phyloP scores from a whole-genome alignment of 78 protist genomes.

The Guillardia theta region DNA sequence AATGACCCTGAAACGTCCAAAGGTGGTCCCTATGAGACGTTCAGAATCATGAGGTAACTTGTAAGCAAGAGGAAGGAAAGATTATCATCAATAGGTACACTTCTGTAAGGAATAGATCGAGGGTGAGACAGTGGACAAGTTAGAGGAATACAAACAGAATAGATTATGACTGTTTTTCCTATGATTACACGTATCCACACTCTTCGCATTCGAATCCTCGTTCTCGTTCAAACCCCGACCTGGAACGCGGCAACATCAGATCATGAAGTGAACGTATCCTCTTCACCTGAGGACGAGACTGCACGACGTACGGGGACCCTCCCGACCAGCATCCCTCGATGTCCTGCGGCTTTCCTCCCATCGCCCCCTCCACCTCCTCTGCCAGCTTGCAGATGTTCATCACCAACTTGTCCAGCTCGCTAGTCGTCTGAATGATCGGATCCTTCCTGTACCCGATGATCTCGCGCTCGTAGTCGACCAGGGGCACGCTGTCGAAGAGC shows the following conservation, averaged over 20 bases:
- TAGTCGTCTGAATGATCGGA: no score
- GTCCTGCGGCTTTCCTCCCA: constrained; percentile 16
- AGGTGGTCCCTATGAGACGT: no score
- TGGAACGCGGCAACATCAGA: no score
- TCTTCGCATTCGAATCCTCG: no score
- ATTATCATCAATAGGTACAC: background rate
- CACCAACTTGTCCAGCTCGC: no score
- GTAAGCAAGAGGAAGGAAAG: background rate
- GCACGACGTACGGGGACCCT: background rate
- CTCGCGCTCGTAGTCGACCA: background rate
- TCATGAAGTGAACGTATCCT: no score
- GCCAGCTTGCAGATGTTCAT: no score
- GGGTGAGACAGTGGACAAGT: background rate
- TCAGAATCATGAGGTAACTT: background rate
- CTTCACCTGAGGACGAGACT: constrained; percentile 35
- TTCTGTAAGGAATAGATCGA: background rate
- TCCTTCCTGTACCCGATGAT: background rate
- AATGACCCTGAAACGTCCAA: no score
- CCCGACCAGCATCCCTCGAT: background rate
- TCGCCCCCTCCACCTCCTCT: background rate
- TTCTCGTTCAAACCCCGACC: no score
- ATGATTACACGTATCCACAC: no score
- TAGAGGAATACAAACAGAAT: no score
- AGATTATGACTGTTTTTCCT: no score
- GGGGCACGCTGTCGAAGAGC: background rate